Evolutionary conservation across 164 flowering plant species (phyloP), one percentile per base, ranked within the genome.

Genomic region (Tetracentron sinense): DNA sequence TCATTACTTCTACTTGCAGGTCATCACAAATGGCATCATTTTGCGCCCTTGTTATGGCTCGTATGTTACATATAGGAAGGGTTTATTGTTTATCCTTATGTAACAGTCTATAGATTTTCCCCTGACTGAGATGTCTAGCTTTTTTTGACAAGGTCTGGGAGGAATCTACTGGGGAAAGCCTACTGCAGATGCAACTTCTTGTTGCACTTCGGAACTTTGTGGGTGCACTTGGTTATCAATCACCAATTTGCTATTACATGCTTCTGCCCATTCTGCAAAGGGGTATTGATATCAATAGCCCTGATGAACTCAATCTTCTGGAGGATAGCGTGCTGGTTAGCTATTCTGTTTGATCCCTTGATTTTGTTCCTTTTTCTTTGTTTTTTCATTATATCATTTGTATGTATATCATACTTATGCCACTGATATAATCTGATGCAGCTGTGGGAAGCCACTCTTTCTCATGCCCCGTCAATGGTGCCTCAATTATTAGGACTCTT

Each of bases 361-460:
- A 30, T 10, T 58, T 51, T 7, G 16, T 42, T 55, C 14, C 21
- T 15, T 44, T 42, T 7, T 64, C 17, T 59, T 22, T 47, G 30
- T 44, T 4, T 7, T 38, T 16, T 1, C 26, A 2, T 60, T 61
- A 8, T 26, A 29, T 42, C 17, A 33, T 42, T n/a, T 47, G 21
- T 10, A 17, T 42, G 17, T 30, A 7, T 30, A 49, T 51, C 22
- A 29, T 28, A 29, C 26, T 58, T 35, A 28, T 54, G 17, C 29
- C 14, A 65, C 42, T 50, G n/a, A 22, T 51, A 33, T 56, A 31
- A 42, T 42, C 23, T 64, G 44, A 2, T 82, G 81, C 90, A 94
- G 99, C 76, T 94, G 67, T 94, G 99, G 99, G 97, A 94, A 75
- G 84, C 87, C 56, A 81, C 96, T 44, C 74, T 94, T 58, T 74